Evolutionary conservation across 1,284 basidiomycete genomes (phyloP).

Genomic region (Quambalaria eucalypti): DNA sequence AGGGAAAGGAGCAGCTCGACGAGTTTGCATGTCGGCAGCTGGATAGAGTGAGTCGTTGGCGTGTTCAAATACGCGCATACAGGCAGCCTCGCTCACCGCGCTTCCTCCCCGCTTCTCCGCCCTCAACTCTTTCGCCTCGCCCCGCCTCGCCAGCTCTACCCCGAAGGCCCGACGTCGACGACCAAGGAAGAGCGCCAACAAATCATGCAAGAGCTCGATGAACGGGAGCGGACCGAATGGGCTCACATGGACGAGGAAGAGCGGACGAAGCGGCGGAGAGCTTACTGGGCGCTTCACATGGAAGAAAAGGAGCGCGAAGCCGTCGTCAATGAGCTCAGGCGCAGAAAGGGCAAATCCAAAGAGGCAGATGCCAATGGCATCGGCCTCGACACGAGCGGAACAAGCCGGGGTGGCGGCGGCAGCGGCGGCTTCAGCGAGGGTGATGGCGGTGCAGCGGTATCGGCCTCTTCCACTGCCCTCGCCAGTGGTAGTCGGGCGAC

Average conservation of each 20-base stretch:
- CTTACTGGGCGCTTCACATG: conserved; percentile 24
- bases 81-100: not conserved
- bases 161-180: conserved; percentile 13
- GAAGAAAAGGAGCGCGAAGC: conserved; percentile 32
- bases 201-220: conserved; percentile 27
- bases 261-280: conserved; percentile 24
- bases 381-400: conserved; percentile 2
- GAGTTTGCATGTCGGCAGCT: conserved; percentile 78
- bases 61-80: conserved; percentile 12
- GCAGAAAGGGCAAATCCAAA: conserved; percentile 16
- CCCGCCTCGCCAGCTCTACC: too few relatives aligned
- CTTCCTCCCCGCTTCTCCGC: not conserved
- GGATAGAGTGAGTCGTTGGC: too few relatives aligned
- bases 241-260: conserved; percentile 28
- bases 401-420: conserved; percentile 7
- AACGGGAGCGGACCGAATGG: conserved; percentile 29
- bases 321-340: conserved; percentile 26
- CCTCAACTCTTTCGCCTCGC: too few relatives aligned
- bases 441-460: not conserved
- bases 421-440: not conserved
- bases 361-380: not conserved
- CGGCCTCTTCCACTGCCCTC: not conserved
- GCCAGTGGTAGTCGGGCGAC: not conserved
- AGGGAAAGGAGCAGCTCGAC: conserved; percentile 59
- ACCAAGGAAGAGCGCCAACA: conserved; percentile 27